Conservation (phyloP, 1,284 basidiomycete genomes). For the Sanguinoderma infundibulare region DNA sequence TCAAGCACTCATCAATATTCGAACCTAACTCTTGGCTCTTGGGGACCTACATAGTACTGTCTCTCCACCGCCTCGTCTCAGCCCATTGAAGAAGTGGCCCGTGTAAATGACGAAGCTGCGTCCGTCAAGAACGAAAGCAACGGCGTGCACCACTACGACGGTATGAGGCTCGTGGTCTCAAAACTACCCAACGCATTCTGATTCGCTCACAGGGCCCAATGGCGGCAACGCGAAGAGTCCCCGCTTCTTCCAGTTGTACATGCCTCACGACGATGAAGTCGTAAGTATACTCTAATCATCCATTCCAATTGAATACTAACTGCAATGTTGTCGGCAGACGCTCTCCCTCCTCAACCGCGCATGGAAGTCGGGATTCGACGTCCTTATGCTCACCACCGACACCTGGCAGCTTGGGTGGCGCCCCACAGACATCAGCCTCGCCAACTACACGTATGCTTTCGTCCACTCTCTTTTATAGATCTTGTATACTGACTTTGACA, state of each 20-base stretch:
- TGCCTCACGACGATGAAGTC: constrained; percentile 60
- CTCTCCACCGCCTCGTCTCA: constrained; percentile 60
- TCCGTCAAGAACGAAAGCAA: constrained; percentile 44
- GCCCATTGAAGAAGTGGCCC: constrained; percentile 58
- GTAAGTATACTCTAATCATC: constrained; percentile 15
- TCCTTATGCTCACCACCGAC: constrained; percentile 61
- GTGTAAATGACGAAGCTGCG: constrained; percentile 48
- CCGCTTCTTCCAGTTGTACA: constrained; percentile 66
- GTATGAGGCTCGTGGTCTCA: constrained; percentile 9
- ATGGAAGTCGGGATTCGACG: constrained; percentile 53
- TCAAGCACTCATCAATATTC: not conserved
- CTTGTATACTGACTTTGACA: not conserved
- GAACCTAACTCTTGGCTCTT: no score
- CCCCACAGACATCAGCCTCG: constrained; percentile 57
- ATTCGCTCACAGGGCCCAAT: constrained; percentile 32
- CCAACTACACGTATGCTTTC: constrained; percentile 50
- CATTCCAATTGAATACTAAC: not conserved
- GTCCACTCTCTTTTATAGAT: not conserved
- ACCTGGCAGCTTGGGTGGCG: constrained; percentile 67
- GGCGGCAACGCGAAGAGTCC: constrained; percentile 45
- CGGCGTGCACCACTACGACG: constrained; percentile 38
- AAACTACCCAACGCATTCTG: not conserved
- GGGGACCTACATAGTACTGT: no score
- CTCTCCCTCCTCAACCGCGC: constrained; percentile 51
- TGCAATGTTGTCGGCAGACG: constrained; percentile 33